These are phyloP conservation scores for Talaromyces trachyspermus DNA, from an alignment of 495 filamentous ascomycete genomes.

Conservation along the genomic window DNA sequence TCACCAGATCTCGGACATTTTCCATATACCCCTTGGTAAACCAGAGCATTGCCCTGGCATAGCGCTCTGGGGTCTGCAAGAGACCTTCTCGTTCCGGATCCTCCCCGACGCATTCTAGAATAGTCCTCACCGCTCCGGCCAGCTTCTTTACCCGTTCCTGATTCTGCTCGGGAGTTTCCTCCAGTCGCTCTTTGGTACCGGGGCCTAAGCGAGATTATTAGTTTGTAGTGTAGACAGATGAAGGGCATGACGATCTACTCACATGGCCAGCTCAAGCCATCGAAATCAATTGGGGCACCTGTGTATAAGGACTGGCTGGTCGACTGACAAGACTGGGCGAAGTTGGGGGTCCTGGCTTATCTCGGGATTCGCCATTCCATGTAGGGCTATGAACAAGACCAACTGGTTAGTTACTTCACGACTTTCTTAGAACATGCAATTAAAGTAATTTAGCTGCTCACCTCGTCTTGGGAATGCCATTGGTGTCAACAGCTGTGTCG, in stretches of 20 bases:
- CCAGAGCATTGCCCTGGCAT: constrained; percentile 95
- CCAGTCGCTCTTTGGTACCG: constrained; percentile 72
- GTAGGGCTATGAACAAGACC: constrained; percentile 20
- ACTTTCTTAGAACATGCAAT: too few species aligned
- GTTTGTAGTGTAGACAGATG: background rate
- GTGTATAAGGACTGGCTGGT: constrained; percentile 52
- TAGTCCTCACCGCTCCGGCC: constrained; percentile 76
- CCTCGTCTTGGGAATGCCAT: too few species aligned
- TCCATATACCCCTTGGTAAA: constrained; percentile 99
- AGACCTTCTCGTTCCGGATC: constrained; percentile 90
- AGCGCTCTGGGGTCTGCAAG: constrained; percentile 77
- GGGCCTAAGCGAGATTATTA: constrained; percentile 43
- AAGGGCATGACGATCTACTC: constrained; percentile 29
- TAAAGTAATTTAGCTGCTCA: too few species aligned
- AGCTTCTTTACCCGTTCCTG: constrained; percentile 66
- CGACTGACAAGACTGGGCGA: constrained; percentile 44
- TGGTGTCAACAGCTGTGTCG: background rate
- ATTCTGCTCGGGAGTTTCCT: constrained; percentile 69
- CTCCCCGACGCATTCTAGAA: constrained; percentile 93
- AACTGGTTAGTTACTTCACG: too few species aligned
- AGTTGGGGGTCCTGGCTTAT: constrained; percentile 49
- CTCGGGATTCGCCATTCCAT: constrained; percentile 64
- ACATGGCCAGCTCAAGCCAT: constrained; percentile 68
- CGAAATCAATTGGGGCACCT: constrained; percentile 62
- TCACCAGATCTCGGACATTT: constrained; percentile 87